phyloP scores from a whole-genome alignment of 164 flowering plant species.

The Santalum album region DNA sequence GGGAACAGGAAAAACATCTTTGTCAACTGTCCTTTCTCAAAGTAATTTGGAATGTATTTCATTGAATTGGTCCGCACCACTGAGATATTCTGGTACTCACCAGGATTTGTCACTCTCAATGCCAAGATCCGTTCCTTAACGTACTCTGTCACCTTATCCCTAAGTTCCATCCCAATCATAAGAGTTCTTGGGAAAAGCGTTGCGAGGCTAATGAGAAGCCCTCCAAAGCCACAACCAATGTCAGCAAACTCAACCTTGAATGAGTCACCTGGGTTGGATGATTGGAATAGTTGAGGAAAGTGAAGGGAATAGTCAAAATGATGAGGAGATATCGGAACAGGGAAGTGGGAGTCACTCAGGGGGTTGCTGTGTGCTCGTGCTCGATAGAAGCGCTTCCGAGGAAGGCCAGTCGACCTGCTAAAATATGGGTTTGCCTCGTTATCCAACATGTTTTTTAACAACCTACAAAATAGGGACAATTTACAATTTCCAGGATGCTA shows the following conservation, averaged over 20 bases:
- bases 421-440: constrained; percentile 22
- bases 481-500: too few relatives aligned
- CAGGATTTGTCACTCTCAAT: constrained; percentile 54
- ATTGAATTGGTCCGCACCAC: constrained; percentile 90
- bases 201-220: constrained; percentile 68
- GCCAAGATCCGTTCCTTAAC: constrained; percentile 80
- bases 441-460: constrained; percentile 25
- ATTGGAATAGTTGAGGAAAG: constrained; percentile 49
- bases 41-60: constrained; percentile 89
- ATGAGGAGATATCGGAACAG: constrained; percentile 60
- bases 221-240: constrained; percentile 95
- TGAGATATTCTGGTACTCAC: constrained; percentile 70
- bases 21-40: constrained; percentile 68
- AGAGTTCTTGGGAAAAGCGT: constrained; percentile 71
- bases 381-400: constrained; percentile 87
- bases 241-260: constrained; percentile 73
- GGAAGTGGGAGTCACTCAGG: constrained; percentile 89
- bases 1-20: constrained; percentile 97
- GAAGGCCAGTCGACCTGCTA: constrained; percentile 58
- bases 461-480: neutral
- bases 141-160: constrained; percentile 89
- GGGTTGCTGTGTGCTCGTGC: constrained; percentile 98
- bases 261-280: constrained; percentile 15
- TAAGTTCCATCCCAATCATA: constrained; percentile 97
- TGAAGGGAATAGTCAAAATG: constrained; percentile 62